These are phyloP conservation scores for Dovyalis caffra DNA, from an alignment of 345 rosid genomes.

Conservation along the genomic window DNA sequence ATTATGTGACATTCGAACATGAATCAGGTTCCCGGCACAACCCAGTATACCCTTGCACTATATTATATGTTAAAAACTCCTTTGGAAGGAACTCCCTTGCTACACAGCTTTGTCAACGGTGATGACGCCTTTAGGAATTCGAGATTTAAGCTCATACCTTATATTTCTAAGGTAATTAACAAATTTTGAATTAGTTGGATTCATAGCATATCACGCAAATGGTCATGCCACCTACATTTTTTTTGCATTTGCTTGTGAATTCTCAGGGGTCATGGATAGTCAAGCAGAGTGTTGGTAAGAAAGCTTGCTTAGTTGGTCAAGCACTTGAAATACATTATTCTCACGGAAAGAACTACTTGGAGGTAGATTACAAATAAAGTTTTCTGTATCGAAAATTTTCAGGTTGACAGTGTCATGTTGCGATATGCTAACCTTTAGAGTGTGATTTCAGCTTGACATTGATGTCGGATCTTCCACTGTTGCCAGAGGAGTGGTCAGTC, in stretches of 20 bases:
- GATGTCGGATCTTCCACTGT: conserved; percentile 93
- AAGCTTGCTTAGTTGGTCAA: conserved; percentile 78
- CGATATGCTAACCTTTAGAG: neutral
- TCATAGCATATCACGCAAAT: neutral
- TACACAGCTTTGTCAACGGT: conserved; percentile 78
- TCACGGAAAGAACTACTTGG: conserved; percentile 78
- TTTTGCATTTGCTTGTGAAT: neutral
- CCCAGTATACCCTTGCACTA: conserved; percentile 56
- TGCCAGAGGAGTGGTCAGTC: conserved; percentile 79
- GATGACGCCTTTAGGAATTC: conserved; percentile 89
- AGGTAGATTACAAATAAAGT: conserved; percentile 44
- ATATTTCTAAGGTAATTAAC: conserved; percentile 65
- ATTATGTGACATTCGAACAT: neutral
- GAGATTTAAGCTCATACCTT: conserved; percentile 91
- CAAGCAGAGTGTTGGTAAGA: conserved; percentile 93
- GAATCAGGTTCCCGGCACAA: conserved; percentile 69
- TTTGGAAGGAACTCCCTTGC: conserved; percentile 62
- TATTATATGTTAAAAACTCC: conserved; percentile 78
- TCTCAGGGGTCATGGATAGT: conserved; percentile 95
- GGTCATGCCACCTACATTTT: neutral
- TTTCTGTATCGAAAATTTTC: neutral
- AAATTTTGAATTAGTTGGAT: neutral
- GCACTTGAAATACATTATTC: conserved; percentile 63
- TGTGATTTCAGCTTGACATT: conserved; percentile 51
- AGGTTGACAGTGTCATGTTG: neutral